phyloP scores from a whole-genome alignment of 1,284 basidiomycete genomes.

The Amylostereum areolatum region DNA sequence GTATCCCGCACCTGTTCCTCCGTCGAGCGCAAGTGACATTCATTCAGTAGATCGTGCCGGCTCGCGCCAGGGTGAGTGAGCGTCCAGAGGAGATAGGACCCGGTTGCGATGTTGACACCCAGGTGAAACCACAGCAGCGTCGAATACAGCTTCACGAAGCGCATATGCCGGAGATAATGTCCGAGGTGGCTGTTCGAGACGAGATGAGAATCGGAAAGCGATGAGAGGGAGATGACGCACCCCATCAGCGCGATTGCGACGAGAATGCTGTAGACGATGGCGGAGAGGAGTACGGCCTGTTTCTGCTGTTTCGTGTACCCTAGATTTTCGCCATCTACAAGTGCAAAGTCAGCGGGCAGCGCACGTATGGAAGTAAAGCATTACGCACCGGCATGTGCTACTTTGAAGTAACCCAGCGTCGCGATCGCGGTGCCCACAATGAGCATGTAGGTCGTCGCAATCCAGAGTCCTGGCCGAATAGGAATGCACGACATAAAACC shows the following conservation, averaged over 20 bases:
- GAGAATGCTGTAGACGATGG: not conserved
- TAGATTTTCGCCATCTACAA: not conserved
- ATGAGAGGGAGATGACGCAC: not conserved
- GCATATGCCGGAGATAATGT: not conserved
- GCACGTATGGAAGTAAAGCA: not conserved
- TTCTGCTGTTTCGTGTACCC: not conserved
- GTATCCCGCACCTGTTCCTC: too few species aligned
- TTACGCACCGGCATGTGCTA: not conserved
- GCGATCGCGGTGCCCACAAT: not conserved
- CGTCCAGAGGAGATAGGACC: not conserved
- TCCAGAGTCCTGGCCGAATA: not conserved
- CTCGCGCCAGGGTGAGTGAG: not conserved
- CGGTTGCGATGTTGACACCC: not conserved
- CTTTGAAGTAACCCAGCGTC: not conserved
- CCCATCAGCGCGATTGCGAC: not conserved
- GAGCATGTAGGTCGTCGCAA: not conserved
- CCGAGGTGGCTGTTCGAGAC: too few species aligned
- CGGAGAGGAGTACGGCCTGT: not conserved
- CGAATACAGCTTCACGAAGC: not conserved
- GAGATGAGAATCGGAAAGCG: not conserved
- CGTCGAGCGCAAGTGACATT: slow-evolving; percentile 2
- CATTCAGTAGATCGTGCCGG: not conserved
- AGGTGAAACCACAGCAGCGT: not conserved
- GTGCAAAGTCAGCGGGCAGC: not conserved
- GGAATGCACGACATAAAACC: not conserved